Conservation (phyloP, 1,139 yeast genomes). For the Zhuliangozyma blackwelliae region DNA sequence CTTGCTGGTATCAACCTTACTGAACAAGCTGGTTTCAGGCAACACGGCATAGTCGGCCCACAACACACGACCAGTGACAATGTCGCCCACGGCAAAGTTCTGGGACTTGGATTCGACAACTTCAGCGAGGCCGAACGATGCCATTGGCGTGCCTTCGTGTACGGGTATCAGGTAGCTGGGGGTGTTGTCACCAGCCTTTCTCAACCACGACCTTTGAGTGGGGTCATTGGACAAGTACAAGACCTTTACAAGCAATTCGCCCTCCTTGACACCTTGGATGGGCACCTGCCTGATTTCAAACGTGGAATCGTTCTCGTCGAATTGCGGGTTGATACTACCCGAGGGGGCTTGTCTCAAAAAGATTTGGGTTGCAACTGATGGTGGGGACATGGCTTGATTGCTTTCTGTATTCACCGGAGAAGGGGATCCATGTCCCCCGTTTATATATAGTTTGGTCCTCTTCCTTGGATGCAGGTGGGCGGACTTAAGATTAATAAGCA, state of each 20-base stretch:
- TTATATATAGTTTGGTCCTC: neutral
- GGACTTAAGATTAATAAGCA: neutral
- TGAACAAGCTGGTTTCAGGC: constrained; percentile 15
- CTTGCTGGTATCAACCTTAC: constrained; percentile 19
- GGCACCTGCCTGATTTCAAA: constrained; percentile 15
- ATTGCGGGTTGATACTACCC: constrained; percentile 13
- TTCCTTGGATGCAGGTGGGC: neutral
- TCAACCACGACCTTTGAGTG: constrained; percentile 62
- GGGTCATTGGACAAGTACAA: constrained; percentile 62
- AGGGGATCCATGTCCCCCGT: too few species aligned
- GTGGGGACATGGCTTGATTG: constrained; percentile 8
- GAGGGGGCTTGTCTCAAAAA: constrained; percentile 16
- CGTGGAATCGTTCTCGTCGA: constrained; percentile 17
- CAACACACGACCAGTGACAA: constrained; percentile 22
- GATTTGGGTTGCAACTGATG: constrained; percentile 10
- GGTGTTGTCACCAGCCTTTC: constrained; percentile 33
- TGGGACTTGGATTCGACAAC: constrained; percentile 41
- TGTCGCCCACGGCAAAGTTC: constrained; percentile 41
- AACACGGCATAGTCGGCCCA: constrained; percentile 31
- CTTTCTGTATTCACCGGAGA: too few species aligned
- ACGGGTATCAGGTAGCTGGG: constrained; percentile 48
- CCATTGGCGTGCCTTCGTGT: constrained; percentile 44
- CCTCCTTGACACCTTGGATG: constrained; percentile 20
- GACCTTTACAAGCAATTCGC: constrained; percentile 45
- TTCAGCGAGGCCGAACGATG: constrained; percentile 47